These are phyloP conservation scores for Hyaloscypha hepaticicola DNA, from an alignment of 495 filamentous ascomycete genomes.

Conservation along the genomic window DNA sequence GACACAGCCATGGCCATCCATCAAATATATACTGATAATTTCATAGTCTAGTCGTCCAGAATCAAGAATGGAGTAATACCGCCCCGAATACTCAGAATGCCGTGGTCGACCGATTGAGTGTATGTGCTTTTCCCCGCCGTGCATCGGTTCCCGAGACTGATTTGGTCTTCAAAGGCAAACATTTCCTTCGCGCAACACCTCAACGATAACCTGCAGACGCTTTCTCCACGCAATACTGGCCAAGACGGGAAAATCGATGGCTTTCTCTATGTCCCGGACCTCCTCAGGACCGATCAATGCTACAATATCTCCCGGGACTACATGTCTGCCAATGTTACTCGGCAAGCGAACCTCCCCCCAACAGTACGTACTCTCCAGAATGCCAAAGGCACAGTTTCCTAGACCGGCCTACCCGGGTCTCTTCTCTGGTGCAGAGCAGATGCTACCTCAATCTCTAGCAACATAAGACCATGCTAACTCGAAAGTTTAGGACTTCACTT, in stretches of 20 bases:
- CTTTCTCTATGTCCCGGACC: constrained; percentile 78
- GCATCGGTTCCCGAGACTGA: constrained; percentile 7
- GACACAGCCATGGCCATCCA: neutral
- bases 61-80: constrained; percentile 26
- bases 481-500: constrained; percentile 36
- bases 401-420: neutral
- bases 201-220: constrained; percentile 62
- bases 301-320: constrained; percentile 51
- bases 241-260: constrained; percentile 61
- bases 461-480: neutral
- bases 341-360: constrained; percentile 64
- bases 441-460: neutral
- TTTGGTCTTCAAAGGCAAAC: constrained; percentile 46
- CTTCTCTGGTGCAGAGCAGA: neutral
- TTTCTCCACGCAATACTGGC: constrained; percentile 60
- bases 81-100: constrained; percentile 11
- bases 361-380: constrained; percentile 31
- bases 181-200: constrained; percentile 64
- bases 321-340: constrained; percentile 74
- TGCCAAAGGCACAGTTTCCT: no score
- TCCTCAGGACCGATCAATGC: constrained; percentile 57
- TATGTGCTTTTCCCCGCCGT: constrained; percentile 16
- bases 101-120: constrained; percentile 23
- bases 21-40: constrained; percentile 5
- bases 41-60: constrained; percentile 25